These are phyloP conservation scores for Barbatosphaeria neglecta DNA, from an alignment of 495 filamentous ascomycete genomes.

Conservation along the genomic window DNA sequence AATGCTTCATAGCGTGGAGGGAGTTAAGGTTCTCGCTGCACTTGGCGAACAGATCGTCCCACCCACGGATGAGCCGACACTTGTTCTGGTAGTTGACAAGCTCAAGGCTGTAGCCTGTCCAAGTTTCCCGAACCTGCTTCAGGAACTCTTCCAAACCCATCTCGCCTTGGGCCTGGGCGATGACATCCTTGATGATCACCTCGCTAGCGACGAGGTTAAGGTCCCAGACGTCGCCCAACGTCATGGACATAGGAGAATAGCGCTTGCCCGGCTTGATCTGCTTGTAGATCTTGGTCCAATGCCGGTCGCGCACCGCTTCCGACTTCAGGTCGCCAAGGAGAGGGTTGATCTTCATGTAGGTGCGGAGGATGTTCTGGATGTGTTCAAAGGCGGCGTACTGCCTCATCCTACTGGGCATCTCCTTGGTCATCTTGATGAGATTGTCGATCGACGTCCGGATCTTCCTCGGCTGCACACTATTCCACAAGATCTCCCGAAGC, in stretches of 20 bases:
- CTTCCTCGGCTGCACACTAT: conserved; percentile 83
- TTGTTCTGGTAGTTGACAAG: conserved; percentile 96
- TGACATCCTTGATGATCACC: conserved; percentile 75
- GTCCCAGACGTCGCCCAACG: conserved; percentile 96
- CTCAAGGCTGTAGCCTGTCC: conserved; percentile 88
- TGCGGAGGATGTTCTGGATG: conserved; percentile 80
- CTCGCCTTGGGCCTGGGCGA: conserved; percentile 91
- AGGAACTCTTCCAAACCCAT: conserved; percentile 98
- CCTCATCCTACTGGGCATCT: conserved; percentile 97
- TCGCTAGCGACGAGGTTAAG: conserved; percentile 80
- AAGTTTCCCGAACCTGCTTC: conserved; percentile 91
- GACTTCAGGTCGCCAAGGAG: conserved; percentile 88
- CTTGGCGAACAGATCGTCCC: conserved; percentile 96
- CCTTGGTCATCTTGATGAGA: conserved; percentile 94
- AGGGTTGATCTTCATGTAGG: conserved; percentile 78
- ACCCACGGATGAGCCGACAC: conserved; percentile 90
- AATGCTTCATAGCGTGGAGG: conserved; percentile 96
- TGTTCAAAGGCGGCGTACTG: conserved; percentile 99
- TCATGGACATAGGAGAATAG: conserved; percentile 87
- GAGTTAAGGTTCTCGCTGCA: conserved; percentile 97
- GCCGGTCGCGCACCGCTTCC: conserved; percentile 87
- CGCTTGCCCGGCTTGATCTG: conserved; percentile 78
- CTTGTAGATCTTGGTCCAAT: conserved; percentile 98
- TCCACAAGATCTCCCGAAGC: conserved; percentile 83
- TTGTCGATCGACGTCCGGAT: conserved; percentile 77